Conservation (phyloP, 2,329 filamentous ascomycete genomes). For the Claviceps fusiformis region DNA sequence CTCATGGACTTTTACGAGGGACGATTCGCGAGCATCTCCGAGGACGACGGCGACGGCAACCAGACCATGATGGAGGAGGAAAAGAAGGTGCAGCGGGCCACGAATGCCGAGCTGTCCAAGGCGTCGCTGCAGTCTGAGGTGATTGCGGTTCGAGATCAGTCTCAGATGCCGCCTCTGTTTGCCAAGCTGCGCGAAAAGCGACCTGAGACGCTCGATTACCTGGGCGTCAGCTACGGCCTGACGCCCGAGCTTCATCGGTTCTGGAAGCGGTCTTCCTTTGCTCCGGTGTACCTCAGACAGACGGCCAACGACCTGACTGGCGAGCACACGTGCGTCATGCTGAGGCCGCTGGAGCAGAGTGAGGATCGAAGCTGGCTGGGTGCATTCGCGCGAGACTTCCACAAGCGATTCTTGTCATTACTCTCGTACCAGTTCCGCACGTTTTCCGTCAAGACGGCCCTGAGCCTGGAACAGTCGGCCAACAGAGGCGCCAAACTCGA, state of each 20-base stretch:
- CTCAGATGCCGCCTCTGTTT: slow-evolving; percentile 86
- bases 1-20: slow-evolving; percentile 89
- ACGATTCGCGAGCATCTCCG: slow-evolving; percentile 73
- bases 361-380: slow-evolving; percentile 75
- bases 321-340: slow-evolving; percentile 96
- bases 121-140: slow-evolving; percentile 71
- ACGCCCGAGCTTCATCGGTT: slow-evolving; percentile 84
- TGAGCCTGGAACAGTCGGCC: slow-evolving; percentile 81
- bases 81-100: slow-evolving; percentile 61
- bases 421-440: slow-evolving; percentile 84
- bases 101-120: slow-evolving; percentile 67
- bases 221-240: slow-evolving; percentile 90
- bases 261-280: slow-evolving; percentile 82
- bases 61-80: slow-evolving; percentile 37
- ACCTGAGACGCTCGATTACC: slow-evolving; percentile 71
- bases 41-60: slow-evolving; percentile 47
- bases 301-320: slow-evolving; percentile 93
- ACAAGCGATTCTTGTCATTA: slow-evolving; percentile 79
- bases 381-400: slow-evolving; percentile 85
- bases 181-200: slow-evolving; percentile 73
- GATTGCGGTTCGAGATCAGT: slow-evolving; percentile 79
- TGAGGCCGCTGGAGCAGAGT: slow-evolving; percentile 57
- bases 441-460: slow-evolving; percentile 64
- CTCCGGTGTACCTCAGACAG: slow-evolving; percentile 85
- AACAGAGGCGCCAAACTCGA: slow-evolving; percentile 58